Evolutionary conservation across 1,284 basidiomycete genomes (phyloP).

Genomic region (Ganoderma leucocontextum): DNA sequence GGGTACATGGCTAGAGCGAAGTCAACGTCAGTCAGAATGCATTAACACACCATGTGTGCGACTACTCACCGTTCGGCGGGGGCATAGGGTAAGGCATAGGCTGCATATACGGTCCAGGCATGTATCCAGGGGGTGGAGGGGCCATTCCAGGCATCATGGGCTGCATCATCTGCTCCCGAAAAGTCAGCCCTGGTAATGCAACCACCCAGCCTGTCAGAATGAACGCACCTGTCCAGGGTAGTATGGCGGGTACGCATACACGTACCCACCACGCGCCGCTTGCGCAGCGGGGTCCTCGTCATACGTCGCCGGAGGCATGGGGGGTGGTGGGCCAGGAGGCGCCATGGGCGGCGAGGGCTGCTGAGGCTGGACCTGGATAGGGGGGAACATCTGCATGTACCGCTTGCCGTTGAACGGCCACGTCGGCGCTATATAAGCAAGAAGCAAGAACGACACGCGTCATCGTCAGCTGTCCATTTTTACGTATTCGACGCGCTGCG

Average conservation of each 20-base stretch:
- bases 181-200: slow-evolving; percentile 2
- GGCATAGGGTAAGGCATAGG: slow-evolving; percentile 86
- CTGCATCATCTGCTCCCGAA: slow-evolving; percentile 43
- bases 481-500: slow-evolving; percentile 13
- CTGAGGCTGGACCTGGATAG: slow-evolving; percentile 57
- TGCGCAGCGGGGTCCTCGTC: slow-evolving; percentile 72
- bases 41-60: background rate
- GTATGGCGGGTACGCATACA: slow-evolving; percentile 79
- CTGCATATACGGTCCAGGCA: slow-evolving; percentile 79
- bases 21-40: background rate
- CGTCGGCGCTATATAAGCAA: slow-evolving; percentile 58
- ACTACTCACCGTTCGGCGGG: slow-evolving; percentile 64
- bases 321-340: slow-evolving; percentile 70
- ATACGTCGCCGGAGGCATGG: slow-evolving; percentile 74
- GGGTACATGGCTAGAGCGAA: slow-evolving; percentile 74
- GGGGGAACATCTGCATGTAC: slow-evolving; percentile 80
- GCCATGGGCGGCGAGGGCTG: slow-evolving; percentile 70
- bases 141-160: slow-evolving; percentile 85
- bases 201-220: slow-evolving; percentile 28
- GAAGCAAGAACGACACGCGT: slow-evolving; percentile 6
- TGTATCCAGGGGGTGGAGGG: slow-evolving; percentile 80
- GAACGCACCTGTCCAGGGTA: slow-evolving; percentile 73
- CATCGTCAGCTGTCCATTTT: slow-evolving; percentile 7
- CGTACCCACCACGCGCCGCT: slow-evolving; percentile 67
- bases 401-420: slow-evolving; percentile 94